Conservation (phyloP, 1,284 basidiomycete species). For the Xerocomus minutiporus region DNA sequence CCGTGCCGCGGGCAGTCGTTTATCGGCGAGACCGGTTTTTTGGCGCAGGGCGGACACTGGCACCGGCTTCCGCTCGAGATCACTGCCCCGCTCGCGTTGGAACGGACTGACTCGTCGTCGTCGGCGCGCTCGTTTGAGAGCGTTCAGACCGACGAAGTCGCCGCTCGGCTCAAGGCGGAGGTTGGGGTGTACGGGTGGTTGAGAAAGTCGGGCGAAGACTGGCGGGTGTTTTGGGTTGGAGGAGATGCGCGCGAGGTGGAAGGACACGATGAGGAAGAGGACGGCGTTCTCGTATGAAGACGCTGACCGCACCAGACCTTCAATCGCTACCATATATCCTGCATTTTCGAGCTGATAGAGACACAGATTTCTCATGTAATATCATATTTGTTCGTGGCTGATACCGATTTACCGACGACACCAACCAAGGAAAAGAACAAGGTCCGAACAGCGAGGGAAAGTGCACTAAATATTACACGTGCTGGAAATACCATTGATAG, state of each 20-base stretch:
- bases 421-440: slow-evolving; percentile 3
- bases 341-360: neutral
- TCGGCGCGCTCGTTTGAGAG: slow-evolving; percentile 46
- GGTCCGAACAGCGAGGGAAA: slow-evolving; percentile 19
- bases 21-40: slow-evolving; percentile 59
- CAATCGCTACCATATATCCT: neutral
- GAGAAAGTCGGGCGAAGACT: slow-evolving; percentile 64
- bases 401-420: slow-evolving; percentile 18
- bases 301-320: neutral
- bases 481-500: slow-evolving; percentile 23
- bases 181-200: slow-evolving; percentile 72
- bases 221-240: slow-evolving; percentile 75
- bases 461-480: slow-evolving; percentile 32
- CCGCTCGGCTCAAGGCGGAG: slow-evolving; percentile 43
- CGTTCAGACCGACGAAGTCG: slow-evolving; percentile 48
- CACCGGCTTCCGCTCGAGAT: slow-evolving; percentile 45
- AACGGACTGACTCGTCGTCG: slow-evolving; percentile 39
- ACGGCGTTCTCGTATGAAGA: slow-evolving; percentile 27
- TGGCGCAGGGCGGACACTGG: slow-evolving; percentile 69
- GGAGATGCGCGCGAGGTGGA: slow-evolving; percentile 40
- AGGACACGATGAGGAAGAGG: slow-evolving; percentile 18
- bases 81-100: slow-evolving; percentile 17
- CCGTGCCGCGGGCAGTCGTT: slow-evolving; percentile 55
- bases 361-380: slow-evolving; percentile 8
- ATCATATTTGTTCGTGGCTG: slow-evolving; percentile 16